Evolutionary conservation across 2,329 filamentous ascomycete genomes (phyloP).

Genomic region (Epichloe bromicola): DNA sequence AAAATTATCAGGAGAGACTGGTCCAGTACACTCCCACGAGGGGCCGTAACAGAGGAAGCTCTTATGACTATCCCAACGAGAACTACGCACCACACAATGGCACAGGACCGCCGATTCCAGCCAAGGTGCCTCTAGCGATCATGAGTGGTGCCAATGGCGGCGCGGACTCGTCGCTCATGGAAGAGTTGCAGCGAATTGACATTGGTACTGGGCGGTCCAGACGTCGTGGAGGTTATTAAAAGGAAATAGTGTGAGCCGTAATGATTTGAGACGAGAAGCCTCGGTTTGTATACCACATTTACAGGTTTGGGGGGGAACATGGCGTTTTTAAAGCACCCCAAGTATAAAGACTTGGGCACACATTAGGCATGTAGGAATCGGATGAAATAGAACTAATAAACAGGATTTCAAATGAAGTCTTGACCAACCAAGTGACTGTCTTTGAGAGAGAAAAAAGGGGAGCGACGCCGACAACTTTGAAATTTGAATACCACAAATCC

Average conservation of each 20-base stretch:
- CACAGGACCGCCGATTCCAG: slow-evolving; percentile 47
- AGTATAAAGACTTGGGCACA: slow-evolving; percentile 3
- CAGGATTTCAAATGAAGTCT: no score
- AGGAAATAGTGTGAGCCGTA: neutral
- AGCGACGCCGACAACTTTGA: no score
- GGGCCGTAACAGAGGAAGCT: slow-evolving; percentile 30
- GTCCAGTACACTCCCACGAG: slow-evolving; percentile 20
- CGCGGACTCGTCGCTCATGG: slow-evolving; percentile 45
- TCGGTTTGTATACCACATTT: slow-evolving; percentile 1
- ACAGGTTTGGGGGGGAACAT: slow-evolving; percentile 5
- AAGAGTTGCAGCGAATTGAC: slow-evolving; percentile 59
- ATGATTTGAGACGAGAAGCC: slow-evolving; percentile 6
- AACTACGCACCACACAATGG: slow-evolving; percentile 33
- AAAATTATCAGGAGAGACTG: slow-evolving; percentile 36
- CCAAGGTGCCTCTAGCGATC: slow-evolving; percentile 50
- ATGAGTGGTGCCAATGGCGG: slow-evolving; percentile 32
- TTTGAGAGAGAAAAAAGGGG: no score
- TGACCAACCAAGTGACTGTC: no score
- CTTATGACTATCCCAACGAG: slow-evolving; percentile 41
- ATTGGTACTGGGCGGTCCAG: slow-evolving; percentile 48
- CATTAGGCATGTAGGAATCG: no score
- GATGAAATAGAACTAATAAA: neutral
- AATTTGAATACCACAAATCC: no score
- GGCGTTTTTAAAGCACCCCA: slow-evolving; percentile 4
- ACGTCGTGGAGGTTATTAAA: slow-evolving; percentile 32